Evolutionary conservation across 352 stramenopile genomes (phyloP), one percentile per base, ranked within the genome.

Genomic region (Phytophthora kernoviae): DNA sequence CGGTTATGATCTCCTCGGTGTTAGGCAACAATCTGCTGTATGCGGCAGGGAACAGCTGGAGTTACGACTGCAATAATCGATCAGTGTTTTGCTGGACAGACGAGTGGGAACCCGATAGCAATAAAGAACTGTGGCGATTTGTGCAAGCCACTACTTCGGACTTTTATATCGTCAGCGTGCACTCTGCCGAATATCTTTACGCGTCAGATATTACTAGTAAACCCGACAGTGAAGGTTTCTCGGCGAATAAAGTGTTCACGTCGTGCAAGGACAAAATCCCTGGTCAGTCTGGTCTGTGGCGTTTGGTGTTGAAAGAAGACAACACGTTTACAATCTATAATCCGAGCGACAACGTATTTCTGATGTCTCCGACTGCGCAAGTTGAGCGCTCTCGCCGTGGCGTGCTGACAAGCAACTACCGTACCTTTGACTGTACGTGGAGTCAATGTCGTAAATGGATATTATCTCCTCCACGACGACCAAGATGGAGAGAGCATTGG

Each of bases 81-180:
- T 40, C 36, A 18, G 45, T 49, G 4, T 57, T 51, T 22, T 62
- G 55, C 17, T 63, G 45, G 55, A 51, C 45, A 24, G 15, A 10
- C 1, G 6, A 63, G 9, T 63, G 55, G 55, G 21, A 10, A 27
- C 9, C n/a, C 12, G 56, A 64, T 21, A 18, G 27, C 0, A 50
- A 51, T 3, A 61, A 61, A 30, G 58, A 66, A 10, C 3, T 66
- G 17, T 66, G 58, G 50, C 17, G 42, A 20, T 30, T 66, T 36
- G n/a, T 66, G 52, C 24, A 30, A 30, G 24, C 6, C 6, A 6
- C 3, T 30, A 30, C 24, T n/a, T 41, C 24, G 12, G 21, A 54
- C 10, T 55, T 61, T 20, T 66, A 54, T 30, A 20, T 61, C 21
- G 27, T 61, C 24, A 66, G 10, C 15, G 37, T 44, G 14, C 51